Conservation (phyloP, 2,329 filamentous ascomycete genomes). For the Alternaria alternata region DNA sequence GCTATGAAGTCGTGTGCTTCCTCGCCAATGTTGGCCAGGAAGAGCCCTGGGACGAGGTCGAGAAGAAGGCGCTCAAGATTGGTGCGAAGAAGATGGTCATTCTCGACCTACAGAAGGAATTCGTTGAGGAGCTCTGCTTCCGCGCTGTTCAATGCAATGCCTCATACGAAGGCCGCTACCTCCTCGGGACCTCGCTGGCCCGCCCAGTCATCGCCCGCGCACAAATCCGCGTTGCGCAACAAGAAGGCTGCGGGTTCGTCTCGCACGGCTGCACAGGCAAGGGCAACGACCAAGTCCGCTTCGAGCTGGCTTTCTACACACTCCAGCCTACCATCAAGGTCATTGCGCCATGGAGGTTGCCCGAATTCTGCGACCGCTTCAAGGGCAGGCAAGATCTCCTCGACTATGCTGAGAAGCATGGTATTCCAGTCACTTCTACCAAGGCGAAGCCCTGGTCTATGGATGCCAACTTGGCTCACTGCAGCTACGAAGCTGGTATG, state of each 20-base stretch:
- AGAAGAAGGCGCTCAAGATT: conserved; percentile 75
- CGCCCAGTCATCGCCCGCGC: conserved; percentile 74
- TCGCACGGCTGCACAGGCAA: conserved; percentile 56
- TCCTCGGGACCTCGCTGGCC: conserved; percentile 68
- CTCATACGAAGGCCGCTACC: conserved; percentile 62
- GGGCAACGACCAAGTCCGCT: conserved; percentile 71
- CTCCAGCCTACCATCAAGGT: conserved; percentile 72
- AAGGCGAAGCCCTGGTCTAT: conserved; percentile 66
- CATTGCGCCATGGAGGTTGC: conserved; percentile 77
- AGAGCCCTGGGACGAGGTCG: conserved; percentile 61
- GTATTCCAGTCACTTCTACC: conserved; percentile 76
- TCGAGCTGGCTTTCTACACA: conserved; percentile 69
- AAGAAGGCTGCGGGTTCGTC: conserved; percentile 65
- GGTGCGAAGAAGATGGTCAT: conserved; percentile 71
- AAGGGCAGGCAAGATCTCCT: conserved; percentile 76
- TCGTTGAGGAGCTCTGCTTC: conserved; percentile 83
- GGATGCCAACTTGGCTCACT: conserved; percentile 78
- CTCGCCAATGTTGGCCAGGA: conserved; percentile 68
- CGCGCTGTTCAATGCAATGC: conserved; percentile 77
- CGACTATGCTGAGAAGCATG: conserved; percentile 71
- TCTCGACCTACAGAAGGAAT: conserved; percentile 74
- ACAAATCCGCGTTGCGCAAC: conserved; percentile 69
- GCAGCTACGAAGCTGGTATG: conserved; percentile 77
- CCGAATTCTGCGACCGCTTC: conserved; percentile 75
- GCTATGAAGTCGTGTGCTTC: conserved; percentile 71